Percentiles rank a stretch among this genome's conserved stretches.
phyloP scores from a whole-genome alignment of 2,329 filamentous ascomycete genomes.

The Helotiales sp. region DNA sequence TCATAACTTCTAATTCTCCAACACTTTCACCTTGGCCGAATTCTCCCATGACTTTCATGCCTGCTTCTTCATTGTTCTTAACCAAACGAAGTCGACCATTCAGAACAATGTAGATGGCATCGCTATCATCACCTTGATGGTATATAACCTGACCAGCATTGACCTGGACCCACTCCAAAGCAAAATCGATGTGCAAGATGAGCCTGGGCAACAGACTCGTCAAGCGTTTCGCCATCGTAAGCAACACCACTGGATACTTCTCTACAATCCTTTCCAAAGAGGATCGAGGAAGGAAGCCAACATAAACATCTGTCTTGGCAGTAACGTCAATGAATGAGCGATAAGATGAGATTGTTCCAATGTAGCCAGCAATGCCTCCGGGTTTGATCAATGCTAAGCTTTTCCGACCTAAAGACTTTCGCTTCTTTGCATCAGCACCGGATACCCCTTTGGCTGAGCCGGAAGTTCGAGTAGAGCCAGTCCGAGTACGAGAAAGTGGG shows the following conservation, averaged over 20 bases:
- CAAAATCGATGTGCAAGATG: conserved; percentile 96
- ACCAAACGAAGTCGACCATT: conserved; percentile 89
- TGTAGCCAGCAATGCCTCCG: conserved; percentile 89
- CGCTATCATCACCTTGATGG: conserved; percentile 90
- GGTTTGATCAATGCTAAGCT: conserved; percentile 92
- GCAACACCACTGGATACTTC: conserved; percentile 82
- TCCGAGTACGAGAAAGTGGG: conserved; percentile 45
- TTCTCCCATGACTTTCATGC: conserved; percentile 84
- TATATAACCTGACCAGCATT: conserved; percentile 94
- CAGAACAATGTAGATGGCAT: conserved; percentile 96
- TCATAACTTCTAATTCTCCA: conserved; percentile 94
- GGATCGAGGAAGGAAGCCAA: conserved; percentile 85
- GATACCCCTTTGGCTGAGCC: conserved; percentile 26
- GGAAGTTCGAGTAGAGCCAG: conserved; percentile 39
- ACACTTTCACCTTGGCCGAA: conserved; percentile 98
- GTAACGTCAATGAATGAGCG: conserved; percentile 95
- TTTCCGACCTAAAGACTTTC: conserved; percentile 54
- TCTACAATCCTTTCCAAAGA: conserved; percentile 92
- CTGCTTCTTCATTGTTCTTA: conserved; percentile 76
- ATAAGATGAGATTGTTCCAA: conserved; percentile 92
- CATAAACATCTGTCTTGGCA: conserved; percentile 97
- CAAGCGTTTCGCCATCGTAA: conserved; percentile 94
- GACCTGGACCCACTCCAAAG: conserved; percentile 96
- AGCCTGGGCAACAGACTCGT: conserved; percentile 86
- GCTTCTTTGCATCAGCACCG: conserved; percentile 38